Evolutionary conservation across 257 asterid species (phyloP).

Genomic region (Coffea canephora): DNA sequence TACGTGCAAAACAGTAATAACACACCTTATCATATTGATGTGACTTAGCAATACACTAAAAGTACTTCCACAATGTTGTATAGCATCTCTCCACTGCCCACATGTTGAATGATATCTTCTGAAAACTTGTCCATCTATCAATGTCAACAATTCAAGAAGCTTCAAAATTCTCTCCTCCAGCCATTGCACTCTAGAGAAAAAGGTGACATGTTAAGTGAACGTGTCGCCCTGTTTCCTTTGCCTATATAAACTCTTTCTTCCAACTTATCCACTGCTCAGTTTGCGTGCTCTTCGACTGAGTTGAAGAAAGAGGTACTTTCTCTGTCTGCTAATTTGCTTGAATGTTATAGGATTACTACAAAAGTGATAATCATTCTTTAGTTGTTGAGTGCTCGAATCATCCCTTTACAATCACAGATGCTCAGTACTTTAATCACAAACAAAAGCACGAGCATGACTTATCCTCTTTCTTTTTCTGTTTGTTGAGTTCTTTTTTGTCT

Average conservation of each 20-base stretch:
- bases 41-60: neutral
- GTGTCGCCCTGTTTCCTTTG: slow-evolving; percentile 2
- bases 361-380: neutral
- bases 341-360: neutral
- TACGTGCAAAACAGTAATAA: neutral
- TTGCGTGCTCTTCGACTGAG: slow-evolving; percentile 5
- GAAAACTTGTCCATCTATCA: slow-evolving; percentile 10
- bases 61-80: neutral
- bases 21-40: neutral
- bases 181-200: neutral
- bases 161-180: neutral
- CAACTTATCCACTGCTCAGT: slow-evolving; percentile 2
- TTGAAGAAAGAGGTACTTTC: slow-evolving; percentile 14
- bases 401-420: neutral
- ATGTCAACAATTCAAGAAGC: neutral
- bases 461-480: neutral
- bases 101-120: neutral
- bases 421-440: neutral
- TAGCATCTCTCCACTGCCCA: neutral
- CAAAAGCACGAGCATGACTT: neutral
- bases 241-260: slow-evolving; percentile 19
- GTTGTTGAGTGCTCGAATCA: neutral
- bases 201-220: neutral
- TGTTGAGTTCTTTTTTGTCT: neutral
- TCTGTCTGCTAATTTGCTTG: neutral